Conservation (phyloP, 2,329 filamentous ascomycete genomes). For the Helotiales sp. region DNA sequence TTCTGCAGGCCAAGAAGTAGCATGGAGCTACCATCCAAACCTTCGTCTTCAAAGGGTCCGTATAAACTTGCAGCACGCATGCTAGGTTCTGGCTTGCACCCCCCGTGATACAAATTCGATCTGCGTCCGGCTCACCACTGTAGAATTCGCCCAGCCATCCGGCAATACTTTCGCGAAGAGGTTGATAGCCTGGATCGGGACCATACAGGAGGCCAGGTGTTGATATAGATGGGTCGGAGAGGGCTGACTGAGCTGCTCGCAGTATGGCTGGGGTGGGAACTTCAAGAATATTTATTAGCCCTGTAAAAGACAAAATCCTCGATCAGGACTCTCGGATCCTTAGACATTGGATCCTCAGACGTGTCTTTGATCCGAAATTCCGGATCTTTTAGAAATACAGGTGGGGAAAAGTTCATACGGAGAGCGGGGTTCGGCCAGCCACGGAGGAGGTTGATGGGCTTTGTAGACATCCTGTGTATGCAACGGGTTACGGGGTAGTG, state of each 20-base stretch:
- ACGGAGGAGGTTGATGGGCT: slow-evolving; percentile 62
- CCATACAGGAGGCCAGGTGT: slow-evolving; percentile 77
- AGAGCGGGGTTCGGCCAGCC: slow-evolving; percentile 65
- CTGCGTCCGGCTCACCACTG: slow-evolving; percentile 42
- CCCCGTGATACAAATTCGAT: slow-evolving; percentile 79
- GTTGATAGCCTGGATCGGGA: slow-evolving; percentile 74
- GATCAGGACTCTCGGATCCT: too few species aligned
- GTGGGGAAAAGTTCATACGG: too few species aligned
- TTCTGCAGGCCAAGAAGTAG: slow-evolving; percentile 84
- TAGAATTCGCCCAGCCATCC: slow-evolving; percentile 68
- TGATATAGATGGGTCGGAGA: slow-evolving; percentile 63
- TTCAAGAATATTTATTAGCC: too few species aligned
- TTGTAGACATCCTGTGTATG: slow-evolving; percentile 13
- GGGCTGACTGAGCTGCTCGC: slow-evolving; percentile 57
- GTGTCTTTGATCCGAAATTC: too few species aligned
- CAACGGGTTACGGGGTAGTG: neutral
- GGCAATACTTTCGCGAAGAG: slow-evolving; percentile 71
- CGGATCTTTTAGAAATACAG: too few species aligned
- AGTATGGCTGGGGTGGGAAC: slow-evolving; percentile 45
- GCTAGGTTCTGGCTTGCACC: slow-evolving; percentile 85
- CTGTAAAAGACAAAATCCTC: too few species aligned
- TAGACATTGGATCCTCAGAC: too few species aligned
- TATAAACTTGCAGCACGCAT: slow-evolving; percentile 77
- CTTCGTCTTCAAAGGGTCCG: slow-evolving; percentile 77
- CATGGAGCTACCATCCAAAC: slow-evolving; percentile 84